Percentiles rank a stretch among this genome's conserved stretches.
phyloP scores from a whole-genome alignment of 2,329 filamentous ascomycete species.

The Allantophomopsis cytisporea region DNA sequence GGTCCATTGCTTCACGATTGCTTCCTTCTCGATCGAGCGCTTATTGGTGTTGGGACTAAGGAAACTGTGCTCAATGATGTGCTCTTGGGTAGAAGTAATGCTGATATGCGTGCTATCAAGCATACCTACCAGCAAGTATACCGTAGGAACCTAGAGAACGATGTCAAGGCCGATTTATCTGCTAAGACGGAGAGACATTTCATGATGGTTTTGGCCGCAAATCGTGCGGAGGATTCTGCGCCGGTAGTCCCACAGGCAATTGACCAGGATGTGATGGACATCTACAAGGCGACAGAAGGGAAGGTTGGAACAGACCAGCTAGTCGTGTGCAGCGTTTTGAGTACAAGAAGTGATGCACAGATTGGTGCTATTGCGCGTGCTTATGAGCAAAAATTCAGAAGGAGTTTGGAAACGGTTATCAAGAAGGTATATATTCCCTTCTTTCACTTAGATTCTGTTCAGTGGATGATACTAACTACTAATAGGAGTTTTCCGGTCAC shows the following conservation, averaged over 20 bases:
- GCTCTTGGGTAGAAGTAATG: conserved; percentile 70
- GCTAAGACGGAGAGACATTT: conserved; percentile 81
- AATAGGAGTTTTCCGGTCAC: conserved; percentile 72
- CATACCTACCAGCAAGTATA: conserved; percentile 57
- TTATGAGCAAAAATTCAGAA: conserved; percentile 62
- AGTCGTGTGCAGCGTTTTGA: conserved; percentile 67
- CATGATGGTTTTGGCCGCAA: conserved; percentile 63
- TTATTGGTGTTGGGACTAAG: conserved; percentile 75
- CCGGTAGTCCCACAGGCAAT: conserved; percentile 62
- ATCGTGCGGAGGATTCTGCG: conserved; percentile 62
- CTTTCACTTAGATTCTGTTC: conserved; percentile 1
- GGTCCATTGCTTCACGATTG: conserved; percentile 73
- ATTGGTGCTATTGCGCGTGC: conserved; percentile 66
- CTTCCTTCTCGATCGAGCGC: conserved; percentile 53
- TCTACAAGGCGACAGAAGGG: conserved; percentile 68
- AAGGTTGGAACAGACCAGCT: conserved; percentile 61
- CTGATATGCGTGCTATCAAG: conserved; percentile 81
- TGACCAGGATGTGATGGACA: conserved; percentile 58
- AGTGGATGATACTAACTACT: conserved; percentile 4
- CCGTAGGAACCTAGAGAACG: conserved; percentile 50
- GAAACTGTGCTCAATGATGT: conserved; percentile 79
- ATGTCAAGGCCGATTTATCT: conserved; percentile 67
- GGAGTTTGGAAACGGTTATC: conserved; percentile 59
- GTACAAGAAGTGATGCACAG: conserved; percentile 65
- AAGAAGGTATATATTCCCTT: conserved; percentile 37